phyloP scores from a whole-genome alignment of 768 basidiomycete genomes.

The Gyrodon lividus region DNA sequence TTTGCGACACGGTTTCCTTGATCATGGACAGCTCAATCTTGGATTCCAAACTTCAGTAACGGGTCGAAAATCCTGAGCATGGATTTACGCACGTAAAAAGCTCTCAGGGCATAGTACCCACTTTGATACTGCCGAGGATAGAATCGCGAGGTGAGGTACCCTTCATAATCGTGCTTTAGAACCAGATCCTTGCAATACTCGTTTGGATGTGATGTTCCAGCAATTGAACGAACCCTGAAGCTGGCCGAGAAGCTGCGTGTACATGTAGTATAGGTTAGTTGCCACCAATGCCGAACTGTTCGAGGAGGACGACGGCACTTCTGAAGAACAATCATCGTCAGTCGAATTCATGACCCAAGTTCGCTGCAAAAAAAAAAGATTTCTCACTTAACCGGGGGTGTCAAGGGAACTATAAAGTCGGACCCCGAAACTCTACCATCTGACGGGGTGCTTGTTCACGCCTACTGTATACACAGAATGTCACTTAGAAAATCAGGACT shows the following conservation, averaged over 20 bases:
- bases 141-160: slow-evolving; percentile 67
- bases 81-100: slow-evolving; percentile 68
- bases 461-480: slow-evolving; percentile 18
- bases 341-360: background rate
- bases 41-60: slow-evolving; percentile 10
- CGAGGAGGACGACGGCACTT: slow-evolving; percentile 9
- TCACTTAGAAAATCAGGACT: slow-evolving; percentile 43
- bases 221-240: slow-evolving; percentile 4
- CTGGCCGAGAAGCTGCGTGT: slow-evolving; percentile 15
- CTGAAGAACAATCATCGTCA: slow-evolving; percentile 19
- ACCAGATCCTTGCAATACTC: slow-evolving; percentile 73
- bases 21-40: slow-evolving; percentile 77
- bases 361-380: background rate
- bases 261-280: slow-evolving; percentile 1
- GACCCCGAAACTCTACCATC: background rate
- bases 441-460: background rate
- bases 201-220: slow-evolving; percentile 39
- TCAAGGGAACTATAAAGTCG: slow-evolving; percentile 9
- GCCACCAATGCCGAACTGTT: slow-evolving; percentile 9
- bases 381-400: slow-evolving; percentile 18
- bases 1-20: slow-evolving; percentile 73
- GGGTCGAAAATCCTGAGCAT: background rate
- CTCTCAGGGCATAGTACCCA: slow-evolving; percentile 77
- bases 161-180: slow-evolving; percentile 79
- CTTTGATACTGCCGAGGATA: slow-evolving; percentile 64